These are phyloP conservation scores for Wakefieldia striispora DNA, from an alignment of 768 basidiomycete genomes.

Conservation along the genomic window DNA sequence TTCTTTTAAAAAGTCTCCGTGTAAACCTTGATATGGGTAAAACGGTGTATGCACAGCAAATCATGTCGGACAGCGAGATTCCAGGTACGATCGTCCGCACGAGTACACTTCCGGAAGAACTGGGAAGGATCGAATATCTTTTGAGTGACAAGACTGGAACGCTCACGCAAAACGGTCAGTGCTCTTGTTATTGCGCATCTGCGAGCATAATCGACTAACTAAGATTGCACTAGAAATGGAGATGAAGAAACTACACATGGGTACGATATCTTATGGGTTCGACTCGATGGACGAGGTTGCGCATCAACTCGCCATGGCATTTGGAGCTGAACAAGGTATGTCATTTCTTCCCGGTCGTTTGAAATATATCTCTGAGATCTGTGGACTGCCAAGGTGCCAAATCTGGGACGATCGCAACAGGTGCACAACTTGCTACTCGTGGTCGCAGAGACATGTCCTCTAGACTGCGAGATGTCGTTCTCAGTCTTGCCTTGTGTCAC, in stretches of 20 bases:
- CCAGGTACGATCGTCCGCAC: conserved; percentile 95
- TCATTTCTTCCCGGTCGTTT: not conserved
- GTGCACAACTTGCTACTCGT: conserved; percentile 77
- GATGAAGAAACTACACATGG: conserved; percentile 98
- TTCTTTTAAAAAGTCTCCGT: conserved; percentile 61
- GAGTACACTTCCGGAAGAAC: conserved; percentile 95
- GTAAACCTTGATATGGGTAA: conserved; percentile 99
- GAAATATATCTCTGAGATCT: not conserved
- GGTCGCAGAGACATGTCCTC: conserved; percentile 95
- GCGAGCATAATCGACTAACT: not conserved
- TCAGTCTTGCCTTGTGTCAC: conserved; percentile 93
- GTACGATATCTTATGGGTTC: conserved; percentile 93
- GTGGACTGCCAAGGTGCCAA: conserved; percentile 38
- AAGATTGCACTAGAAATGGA: conserved; percentile 78
- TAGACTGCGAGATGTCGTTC: conserved; percentile 86
- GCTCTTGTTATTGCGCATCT: not conserved
- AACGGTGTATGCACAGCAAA: conserved; percentile 94
- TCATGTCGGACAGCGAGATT: conserved; percentile 91
- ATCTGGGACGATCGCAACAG: conserved; percentile 65
- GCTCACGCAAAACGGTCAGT: conserved; percentile 90
- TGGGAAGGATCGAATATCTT: conserved; percentile 93
- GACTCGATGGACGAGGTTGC: conserved; percentile 99
- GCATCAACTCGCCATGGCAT: conserved; percentile 84
- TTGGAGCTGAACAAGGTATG: conserved; percentile 65
- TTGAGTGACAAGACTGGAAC: conserved; percentile 99